Evolutionary conservation across 192 early-diverging fungal genomes (phyloP).

Genomic region (Linnemannia schmuckeri): DNA sequence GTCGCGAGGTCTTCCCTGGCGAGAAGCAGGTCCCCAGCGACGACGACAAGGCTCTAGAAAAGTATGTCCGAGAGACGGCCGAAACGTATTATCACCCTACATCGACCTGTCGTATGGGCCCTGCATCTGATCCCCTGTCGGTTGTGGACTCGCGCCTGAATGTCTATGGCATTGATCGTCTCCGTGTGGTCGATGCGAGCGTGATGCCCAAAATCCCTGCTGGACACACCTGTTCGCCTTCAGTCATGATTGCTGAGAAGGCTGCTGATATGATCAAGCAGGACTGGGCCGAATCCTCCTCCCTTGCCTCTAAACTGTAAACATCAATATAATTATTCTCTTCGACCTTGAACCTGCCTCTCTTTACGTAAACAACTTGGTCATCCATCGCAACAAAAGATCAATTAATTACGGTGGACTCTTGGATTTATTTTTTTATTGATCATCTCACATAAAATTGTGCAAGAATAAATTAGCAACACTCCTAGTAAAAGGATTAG

Average conservation of each 20-base stretch:
- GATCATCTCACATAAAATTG: too few species aligned
- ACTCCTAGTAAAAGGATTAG: too few species aligned
- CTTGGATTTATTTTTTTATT: too few species aligned
- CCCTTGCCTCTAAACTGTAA: background rate
- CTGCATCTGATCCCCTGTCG: constrained; percentile 34
- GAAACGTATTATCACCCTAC: constrained; percentile 43
- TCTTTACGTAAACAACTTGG: too few species aligned
- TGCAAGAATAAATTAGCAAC: too few species aligned
- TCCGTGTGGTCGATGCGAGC: constrained; percentile 51
- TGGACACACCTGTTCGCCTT: constrained; percentile 38
- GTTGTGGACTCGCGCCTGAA: constrained; percentile 44
- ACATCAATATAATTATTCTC: too few species aligned
- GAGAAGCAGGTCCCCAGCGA: constrained; percentile 27
- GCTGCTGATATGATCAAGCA: constrained; percentile 45
- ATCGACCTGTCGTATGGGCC: constrained; percentile 46
- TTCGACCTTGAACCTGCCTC: too few species aligned
- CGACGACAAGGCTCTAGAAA: constrained; percentile 19
- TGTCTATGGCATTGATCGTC: constrained; percentile 44
- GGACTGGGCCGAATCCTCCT: constrained; percentile 22
- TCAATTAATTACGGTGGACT: too few species aligned
- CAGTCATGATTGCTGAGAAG: constrained; percentile 48
- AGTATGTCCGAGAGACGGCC: constrained; percentile 12
- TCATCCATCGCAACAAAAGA: too few species aligned
- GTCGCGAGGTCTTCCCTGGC: constrained; percentile 25
- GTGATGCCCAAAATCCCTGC: constrained; percentile 46